Conservation (phyloP, 179 eudicot genomes). For the Pouteria campechiana region DNA sequence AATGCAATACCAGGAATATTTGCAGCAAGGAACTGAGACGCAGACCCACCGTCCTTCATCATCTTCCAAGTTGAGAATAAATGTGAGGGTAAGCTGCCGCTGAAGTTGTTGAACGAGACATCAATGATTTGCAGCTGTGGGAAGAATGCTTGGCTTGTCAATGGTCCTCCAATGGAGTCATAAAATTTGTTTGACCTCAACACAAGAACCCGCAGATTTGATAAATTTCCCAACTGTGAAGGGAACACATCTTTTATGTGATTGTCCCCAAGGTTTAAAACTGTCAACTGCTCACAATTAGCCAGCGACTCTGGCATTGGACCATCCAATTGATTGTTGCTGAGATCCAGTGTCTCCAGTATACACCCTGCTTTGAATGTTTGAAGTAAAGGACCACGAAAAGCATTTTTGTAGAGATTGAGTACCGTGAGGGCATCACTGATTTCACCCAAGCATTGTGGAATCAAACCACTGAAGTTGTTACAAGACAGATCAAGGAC, state of each 20-base stretch:
- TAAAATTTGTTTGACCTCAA: constrained; percentile 13
- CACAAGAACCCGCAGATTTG: constrained; percentile 12
- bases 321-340: constrained; percentile 8
- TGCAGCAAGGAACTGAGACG: no score
- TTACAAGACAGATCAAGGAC: constrained; percentile 25
- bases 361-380: constrained; percentile 4
- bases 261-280: constrained; percentile 12
- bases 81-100: not conserved
- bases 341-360: constrained; percentile 15
- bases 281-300: constrained; percentile 9
- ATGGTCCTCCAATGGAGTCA: constrained; percentile 1
- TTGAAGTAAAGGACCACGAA: constrained; percentile 7
- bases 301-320: constrained; percentile 9
- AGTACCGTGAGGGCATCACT: constrained; percentile 8
- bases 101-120: constrained; percentile 9
- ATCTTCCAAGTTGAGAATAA: no score
- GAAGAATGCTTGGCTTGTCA: constrained; percentile 3
- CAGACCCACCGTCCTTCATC: no score
- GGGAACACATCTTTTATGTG: constrained; percentile 9
- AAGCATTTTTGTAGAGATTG: constrained; percentile 11
- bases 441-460: constrained; percentile 5
- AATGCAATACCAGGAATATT: no score
- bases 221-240: constrained; percentile 5
- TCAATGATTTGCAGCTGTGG: constrained; percentile 13
- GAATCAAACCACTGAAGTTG: constrained; percentile 8